Percentiles rank a stretch among this genome's conserved stretches.
Conservation (phyloP, 2,329 filamentous ascomycete species). For the Zymoseptoria brevis region DNA sequence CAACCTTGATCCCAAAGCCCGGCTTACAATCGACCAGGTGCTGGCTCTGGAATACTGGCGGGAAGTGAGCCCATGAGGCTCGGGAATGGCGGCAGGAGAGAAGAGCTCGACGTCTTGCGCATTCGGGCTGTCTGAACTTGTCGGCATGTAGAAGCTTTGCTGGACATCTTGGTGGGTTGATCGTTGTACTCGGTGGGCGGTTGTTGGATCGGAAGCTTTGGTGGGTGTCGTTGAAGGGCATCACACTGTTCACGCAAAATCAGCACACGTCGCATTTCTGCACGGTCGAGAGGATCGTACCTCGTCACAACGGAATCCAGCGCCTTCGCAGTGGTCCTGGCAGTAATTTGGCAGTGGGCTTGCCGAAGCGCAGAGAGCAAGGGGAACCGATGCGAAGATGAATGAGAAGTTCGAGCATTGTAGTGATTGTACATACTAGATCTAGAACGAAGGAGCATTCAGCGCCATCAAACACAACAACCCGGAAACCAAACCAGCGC, state of each 20-base stretch:
- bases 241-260: not conserved
- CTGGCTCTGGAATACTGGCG: slow-evolving; percentile 28
- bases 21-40: slow-evolving; percentile 30
- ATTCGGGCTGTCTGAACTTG: too few species aligned
- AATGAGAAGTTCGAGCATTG: not conserved
- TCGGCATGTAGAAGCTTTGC: too few species aligned
- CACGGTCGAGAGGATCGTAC: not conserved
- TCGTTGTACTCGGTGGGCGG: too few species aligned
- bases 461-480: too few species aligned
- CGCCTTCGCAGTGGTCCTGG: not conserved
- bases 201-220: too few species aligned
- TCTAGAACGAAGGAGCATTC: too few species aligned
- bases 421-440: too few species aligned
- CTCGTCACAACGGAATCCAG: not conserved
- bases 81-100: too few species aligned
- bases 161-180: too few species aligned
- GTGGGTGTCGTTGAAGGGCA: too few species aligned
- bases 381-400: not conserved
- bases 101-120: too few species aligned
- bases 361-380: not conserved
- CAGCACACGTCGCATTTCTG: not conserved
- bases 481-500: too few species aligned
- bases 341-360: not conserved
- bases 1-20: slow-evolving; percentile 27
- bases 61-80: not conserved